phyloP scores from a whole-genome alignment of 352 stramenopile genomes.

The Globisporangium perplexum region DNA sequence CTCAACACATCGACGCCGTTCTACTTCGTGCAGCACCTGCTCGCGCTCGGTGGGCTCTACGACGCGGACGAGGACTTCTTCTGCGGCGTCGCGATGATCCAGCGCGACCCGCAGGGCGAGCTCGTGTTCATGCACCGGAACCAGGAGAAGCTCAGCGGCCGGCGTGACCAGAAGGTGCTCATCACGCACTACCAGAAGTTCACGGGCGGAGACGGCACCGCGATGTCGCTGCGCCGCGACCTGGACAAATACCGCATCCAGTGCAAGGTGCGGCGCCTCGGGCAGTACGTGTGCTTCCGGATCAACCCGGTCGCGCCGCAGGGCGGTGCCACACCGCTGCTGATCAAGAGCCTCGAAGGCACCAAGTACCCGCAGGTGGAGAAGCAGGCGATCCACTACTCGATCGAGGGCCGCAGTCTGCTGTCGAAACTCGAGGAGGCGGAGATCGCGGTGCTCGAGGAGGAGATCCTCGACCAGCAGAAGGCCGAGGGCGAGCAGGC shows the following conservation, averaged over 20 bases:
- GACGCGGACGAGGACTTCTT: slow-evolving; percentile 46
- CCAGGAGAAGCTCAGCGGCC: slow-evolving; percentile 67
- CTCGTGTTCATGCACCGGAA: slow-evolving; percentile 83
- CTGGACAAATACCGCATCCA: slow-evolving; percentile 72
- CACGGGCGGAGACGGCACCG: slow-evolving; percentile 53
- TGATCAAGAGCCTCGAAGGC: slow-evolving; percentile 48
- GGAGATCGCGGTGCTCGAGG: slow-evolving; percentile 47
- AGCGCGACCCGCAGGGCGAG: slow-evolving; percentile 61
- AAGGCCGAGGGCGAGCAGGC: slow-evolving; percentile 23
- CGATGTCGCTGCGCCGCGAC: slow-evolving; percentile 36
- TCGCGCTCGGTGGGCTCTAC: slow-evolving; percentile 50
- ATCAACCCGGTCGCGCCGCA: slow-evolving; percentile 36
- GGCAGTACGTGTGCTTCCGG: slow-evolving; percentile 63
- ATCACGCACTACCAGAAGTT: slow-evolving; percentile 80
- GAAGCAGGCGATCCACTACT: slow-evolving; percentile 72
- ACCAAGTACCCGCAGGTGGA: slow-evolving; percentile 55
- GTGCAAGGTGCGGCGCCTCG: slow-evolving; percentile 50
- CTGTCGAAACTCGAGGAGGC: slow-evolving; percentile 51
- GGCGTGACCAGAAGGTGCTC: slow-evolving; percentile 44
- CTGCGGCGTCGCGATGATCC: slow-evolving; percentile 78
- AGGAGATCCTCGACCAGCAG: slow-evolving; percentile 27
- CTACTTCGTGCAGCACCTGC: slow-evolving; percentile 55
- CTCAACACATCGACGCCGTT: slow-evolving; percentile 69
- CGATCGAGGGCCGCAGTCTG: slow-evolving; percentile 61
- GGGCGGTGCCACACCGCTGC: slow-evolving; percentile 34